Conservation (phyloP, 768 basidiomycete species). For the Suillus bovinus region DNA sequence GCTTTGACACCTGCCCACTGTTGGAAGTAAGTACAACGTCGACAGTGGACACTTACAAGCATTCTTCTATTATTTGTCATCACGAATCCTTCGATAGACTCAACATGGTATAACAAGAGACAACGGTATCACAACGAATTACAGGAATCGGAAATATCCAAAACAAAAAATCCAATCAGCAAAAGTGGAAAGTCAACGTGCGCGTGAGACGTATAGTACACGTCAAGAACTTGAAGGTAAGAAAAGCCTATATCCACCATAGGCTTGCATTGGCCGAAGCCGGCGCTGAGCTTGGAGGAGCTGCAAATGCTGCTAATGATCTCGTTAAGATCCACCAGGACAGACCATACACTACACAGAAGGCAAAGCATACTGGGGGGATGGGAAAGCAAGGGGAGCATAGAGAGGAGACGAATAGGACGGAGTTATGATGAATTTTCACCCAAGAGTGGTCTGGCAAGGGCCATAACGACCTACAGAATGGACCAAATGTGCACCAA, state of each 20-base stretch:
- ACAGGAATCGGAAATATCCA: not conserved
- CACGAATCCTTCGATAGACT: too few species aligned
- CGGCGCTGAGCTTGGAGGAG: not conserved
- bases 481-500: slow-evolving; percentile 24
- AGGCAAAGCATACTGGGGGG: not conserved
- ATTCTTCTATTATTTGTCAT: too few species aligned
- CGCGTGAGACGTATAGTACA: not conserved
- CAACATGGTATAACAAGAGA: not conserved
- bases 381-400: slow-evolving; percentile 6
- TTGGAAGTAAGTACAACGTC: too few species aligned
- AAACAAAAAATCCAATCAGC: not conserved
- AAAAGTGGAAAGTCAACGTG: slow-evolving; percentile 3
- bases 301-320: not conserved
- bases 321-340: slow-evolving; percentile 1
- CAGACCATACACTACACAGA: slow-evolving; percentile 4
- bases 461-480: slow-evolving; percentile 19
- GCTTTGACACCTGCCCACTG: not conserved
- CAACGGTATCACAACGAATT: not conserved
- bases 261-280: slow-evolving; percentile 8
- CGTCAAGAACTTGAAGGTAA: slow-evolving; percentile 1
- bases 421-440: not conserved
- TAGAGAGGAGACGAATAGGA: not conserved
- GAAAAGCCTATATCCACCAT: not conserved
- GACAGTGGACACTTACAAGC: too few species aligned
- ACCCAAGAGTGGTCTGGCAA: slow-evolving; percentile 24